A percentile compares a stretch with the other conserved stretches of the same genome.
Evolutionary conservation across 371 early-diverging fungal genomes (phyloP).

Genomic region (Scutellospora calospora): DNA sequence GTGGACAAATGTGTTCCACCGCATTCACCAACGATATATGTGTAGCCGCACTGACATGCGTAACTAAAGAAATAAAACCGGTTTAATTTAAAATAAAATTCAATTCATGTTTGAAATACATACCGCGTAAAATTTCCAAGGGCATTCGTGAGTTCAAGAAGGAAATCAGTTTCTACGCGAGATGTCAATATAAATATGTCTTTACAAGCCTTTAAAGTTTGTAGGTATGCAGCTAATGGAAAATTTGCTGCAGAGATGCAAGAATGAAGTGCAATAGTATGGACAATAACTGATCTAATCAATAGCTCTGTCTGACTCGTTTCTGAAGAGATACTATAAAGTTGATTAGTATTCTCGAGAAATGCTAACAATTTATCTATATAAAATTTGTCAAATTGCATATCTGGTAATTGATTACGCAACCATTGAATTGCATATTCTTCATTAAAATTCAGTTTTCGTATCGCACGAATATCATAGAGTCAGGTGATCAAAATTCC

Average conservation of each 20-base stretch:
- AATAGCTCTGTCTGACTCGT: slow-evolving; percentile 13
- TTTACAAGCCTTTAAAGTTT: not conserved
- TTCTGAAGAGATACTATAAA: not conserved
- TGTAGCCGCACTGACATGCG: slow-evolving; percentile 26
- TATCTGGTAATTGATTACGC: not conserved
- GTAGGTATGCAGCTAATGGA: slow-evolving; percentile 30
- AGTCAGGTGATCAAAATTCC: not conserved
- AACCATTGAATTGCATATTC: not conserved
- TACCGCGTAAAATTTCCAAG: not conserved
- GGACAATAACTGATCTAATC: slow-evolving; percentile 33
- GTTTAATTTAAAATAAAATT: not conserved
- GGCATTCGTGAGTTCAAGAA: slow-evolving; percentile 22
- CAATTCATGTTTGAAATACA: not conserved
- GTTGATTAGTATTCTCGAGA: not conserved
- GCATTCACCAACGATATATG: slow-evolving; percentile 26
- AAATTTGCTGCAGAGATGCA: not conserved
- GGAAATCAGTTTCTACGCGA: not conserved
- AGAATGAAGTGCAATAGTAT: slow-evolving; percentile 27
- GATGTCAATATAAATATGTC: slow-evolving; percentile 8
- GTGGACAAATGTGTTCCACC: slow-evolving; percentile 12
- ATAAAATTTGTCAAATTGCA: not conserved
- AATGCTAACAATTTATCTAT: not conserved
- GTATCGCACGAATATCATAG: not conserved
- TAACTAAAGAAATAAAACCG: not conserved
- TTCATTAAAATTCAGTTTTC: not conserved